Evolutionary conservation across 2,329 filamentous ascomycete genomes (phyloP), one percentile per base, ranked within the genome.

Genomic region (Thielaviopsis euricoi): DNA sequence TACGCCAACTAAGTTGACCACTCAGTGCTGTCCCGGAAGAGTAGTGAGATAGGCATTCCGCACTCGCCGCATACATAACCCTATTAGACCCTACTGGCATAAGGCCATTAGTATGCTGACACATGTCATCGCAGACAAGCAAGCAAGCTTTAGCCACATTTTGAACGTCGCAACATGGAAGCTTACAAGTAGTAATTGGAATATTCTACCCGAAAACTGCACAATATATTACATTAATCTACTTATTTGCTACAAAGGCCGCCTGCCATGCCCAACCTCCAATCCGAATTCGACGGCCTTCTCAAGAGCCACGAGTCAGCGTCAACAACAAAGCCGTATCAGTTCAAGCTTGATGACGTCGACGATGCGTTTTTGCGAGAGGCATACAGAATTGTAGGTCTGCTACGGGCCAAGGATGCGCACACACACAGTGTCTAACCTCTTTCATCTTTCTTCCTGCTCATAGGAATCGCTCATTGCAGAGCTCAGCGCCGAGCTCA

Each of bases 311-410:
- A 80, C 61, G 72, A 79, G 69, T 76, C 77, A 51, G 71, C 37
- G 10, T 43, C 73, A 26, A 71, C 75, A 7, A 74, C 77, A 13
- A 71, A 66, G 56, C 64, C 61, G 43, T 65, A 65, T 52, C 65
- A 66, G 62, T 75, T 75, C 62, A 73, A 68, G 58, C 64, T 75
- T 53, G 73, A 78, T 63, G 76, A 71, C 64, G 78, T 93, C 55
- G 87, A 43, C 37, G 37, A 96, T 68, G 86, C 86, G 65, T 98
- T 97, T 68, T 75, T 97, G 37, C 89, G 91, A 67, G 91, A 97
- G 71, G 93, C 93, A 56, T 93, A 95, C 71, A 82, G 86, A 68
- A 96, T 97, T 70, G 90, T 94, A 33, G 29, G 29, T 33, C 29
- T 10, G 29, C 29, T 2, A 33, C 29, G 9, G 12, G 29, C 29